Base-by-base conservation (phyloP, 139 green algal genomes). In the Coelastrella sp. region DNA sequence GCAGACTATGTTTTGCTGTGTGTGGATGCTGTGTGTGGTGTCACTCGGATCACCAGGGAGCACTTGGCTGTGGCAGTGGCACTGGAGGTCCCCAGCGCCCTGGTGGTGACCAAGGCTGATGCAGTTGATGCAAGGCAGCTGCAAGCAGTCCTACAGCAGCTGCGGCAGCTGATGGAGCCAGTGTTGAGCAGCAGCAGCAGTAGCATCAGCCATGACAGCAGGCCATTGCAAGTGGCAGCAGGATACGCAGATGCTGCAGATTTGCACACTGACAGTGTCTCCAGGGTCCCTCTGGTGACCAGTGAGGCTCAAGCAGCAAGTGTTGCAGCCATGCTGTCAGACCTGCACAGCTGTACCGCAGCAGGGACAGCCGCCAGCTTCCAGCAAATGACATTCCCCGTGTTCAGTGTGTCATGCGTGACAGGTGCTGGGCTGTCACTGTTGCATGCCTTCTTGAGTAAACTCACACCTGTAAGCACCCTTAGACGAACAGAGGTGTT, bases 1-100 rank as follows among this genome's bases (percentile, higher is more conserved):
- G 17, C 87, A 22, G 95, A 99, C 90, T 97, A 95, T 63, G 87
- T 92, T n/a, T 88, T 99, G 92, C 92, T 99, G 73, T 96, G 93
- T 80, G 92, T 98, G 10, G 60, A 72, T 84, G 89, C 84, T 10
- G 61, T 65, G 22, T 84, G 80, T 96, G 90, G 92, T 75, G 63
- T 90, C 60, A 79, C 59, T 1, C 86, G 89, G 68, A 93, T 95
- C 24, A 94, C 85, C 0, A 72, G 91, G 4, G 95, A 98, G 93
- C 96, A 98, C 90, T 87, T 98, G 78, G 95, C 96, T 27, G 93
- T 96, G 9, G 95, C 95, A 4, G 65, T 98, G n/a, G 96, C 95
- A 0, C 93, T 98, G 60, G 93, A 96, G 61, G 73, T 98, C 20
- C 97, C 97, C 6, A 87, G 96, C 17, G 94, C 94, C 73, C 86